These are phyloP conservation scores for Panaeolus cyanescens DNA, from an alignment of 768 basidiomycete genomes.

Conservation along the genomic window DNA sequence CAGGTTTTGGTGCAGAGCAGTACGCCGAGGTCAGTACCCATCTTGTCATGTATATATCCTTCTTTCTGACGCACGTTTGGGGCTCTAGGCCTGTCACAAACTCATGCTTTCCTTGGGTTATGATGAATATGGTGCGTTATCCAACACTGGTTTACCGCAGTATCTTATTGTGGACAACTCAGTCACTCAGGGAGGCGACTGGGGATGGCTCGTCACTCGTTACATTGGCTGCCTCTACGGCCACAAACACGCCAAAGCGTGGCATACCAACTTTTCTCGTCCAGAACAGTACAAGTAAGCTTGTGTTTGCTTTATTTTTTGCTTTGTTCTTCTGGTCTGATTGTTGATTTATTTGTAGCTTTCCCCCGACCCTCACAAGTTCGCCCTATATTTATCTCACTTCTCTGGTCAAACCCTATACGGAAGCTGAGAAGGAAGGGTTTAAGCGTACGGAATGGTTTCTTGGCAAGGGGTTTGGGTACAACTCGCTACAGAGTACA, in stretches of 20 bases:
- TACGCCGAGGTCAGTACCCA: constrained; percentile 47
- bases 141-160: too few species aligned
- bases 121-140: constrained; percentile 44
- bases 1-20: constrained; percentile 50
- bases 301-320: background rate
- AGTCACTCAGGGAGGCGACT: constrained; percentile 33
- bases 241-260: constrained; percentile 46
- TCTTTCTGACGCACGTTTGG: background rate
- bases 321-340: too few species aligned
- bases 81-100: constrained; percentile 43
- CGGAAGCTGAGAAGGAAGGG: constrained; percentile 34
- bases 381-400: background rate
- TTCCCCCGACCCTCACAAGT: background rate
- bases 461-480: constrained; percentile 33
- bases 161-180: too few species aligned
- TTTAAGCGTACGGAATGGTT: constrained; percentile 32
- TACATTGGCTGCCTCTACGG: constrained; percentile 31
- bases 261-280: constrained; percentile 43
- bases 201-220: constrained; percentile 30
- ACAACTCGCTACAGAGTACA: constrained; percentile 40
- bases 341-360: background rate
- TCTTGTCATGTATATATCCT: background rate
- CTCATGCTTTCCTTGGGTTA: constrained; percentile 52
- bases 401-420: constrained; percentile 14
- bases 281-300: constrained; percentile 23